Percentiles rank a stretch among this genome's conserved stretches.
Conservation (phyloP, 352 stramenopile species). For the Thalassiosira exigua region DNA sequence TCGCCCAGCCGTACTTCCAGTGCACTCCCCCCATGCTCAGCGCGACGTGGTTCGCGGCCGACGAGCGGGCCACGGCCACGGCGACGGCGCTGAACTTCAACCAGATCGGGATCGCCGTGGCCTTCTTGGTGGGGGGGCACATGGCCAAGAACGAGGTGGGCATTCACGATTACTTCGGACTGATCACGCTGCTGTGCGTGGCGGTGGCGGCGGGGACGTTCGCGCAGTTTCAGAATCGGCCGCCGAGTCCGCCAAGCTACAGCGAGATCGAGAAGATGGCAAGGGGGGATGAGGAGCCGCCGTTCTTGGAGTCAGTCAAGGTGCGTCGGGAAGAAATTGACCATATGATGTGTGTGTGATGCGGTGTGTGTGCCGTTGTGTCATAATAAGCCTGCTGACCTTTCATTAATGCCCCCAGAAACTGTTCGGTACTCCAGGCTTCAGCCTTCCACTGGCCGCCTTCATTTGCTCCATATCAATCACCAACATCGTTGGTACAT, state of each 20-base stretch:
- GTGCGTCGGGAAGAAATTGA: too few species aligned
- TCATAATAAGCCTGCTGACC: too few species aligned
- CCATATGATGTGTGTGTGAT: too few species aligned
- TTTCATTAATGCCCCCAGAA: too few species aligned
- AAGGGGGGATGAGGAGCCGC: slow-evolving; percentile 71
- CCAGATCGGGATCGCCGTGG: slow-evolving; percentile 66
- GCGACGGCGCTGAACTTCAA: slow-evolving; percentile 68
- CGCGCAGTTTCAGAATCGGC: slow-evolving; percentile 78
- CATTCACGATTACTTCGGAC: slow-evolving; percentile 72
- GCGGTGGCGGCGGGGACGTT: slow-evolving; percentile 68
- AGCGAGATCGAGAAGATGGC: slow-evolving; percentile 79
- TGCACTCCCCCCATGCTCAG: slow-evolving; percentile 60
- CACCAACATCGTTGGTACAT: slow-evolving; percentile 85
- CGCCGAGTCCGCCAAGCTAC: slow-evolving; percentile 65
- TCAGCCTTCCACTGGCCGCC: slow-evolving; percentile 73
- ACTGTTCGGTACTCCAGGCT: slow-evolving; percentile 76
- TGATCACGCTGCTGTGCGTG: slow-evolving; percentile 68
- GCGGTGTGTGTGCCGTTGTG: too few species aligned
- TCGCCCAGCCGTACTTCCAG: slow-evolving; percentile 36
- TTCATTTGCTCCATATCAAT: slow-evolving; percentile 85
- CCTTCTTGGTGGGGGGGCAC: slow-evolving; percentile 57
- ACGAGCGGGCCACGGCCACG: slow-evolving; percentile 61
- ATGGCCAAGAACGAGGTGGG: slow-evolving; percentile 49
- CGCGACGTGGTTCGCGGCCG: slow-evolving; percentile 60
- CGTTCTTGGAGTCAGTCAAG: slow-evolving; percentile 80